Evolutionary conservation across 2,329 filamentous ascomycete species (phyloP), one percentile per base, ranked within the genome.

Genomic region (Geosmithia flava): DNA sequence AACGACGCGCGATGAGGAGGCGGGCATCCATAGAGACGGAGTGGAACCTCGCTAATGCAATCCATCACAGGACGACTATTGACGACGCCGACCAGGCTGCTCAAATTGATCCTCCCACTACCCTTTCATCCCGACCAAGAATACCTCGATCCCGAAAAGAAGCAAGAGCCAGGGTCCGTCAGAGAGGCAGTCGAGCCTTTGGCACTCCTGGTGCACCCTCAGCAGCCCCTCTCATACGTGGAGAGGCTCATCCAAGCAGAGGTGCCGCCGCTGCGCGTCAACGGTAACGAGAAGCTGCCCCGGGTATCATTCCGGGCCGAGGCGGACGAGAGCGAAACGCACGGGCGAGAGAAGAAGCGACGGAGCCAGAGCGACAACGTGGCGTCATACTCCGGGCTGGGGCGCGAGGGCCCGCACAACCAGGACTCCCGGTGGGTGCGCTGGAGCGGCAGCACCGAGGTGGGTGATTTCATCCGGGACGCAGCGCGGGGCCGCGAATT

Each of bases 391-490:
- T 83, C 78, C 29, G 84, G 85, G 0, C 71, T 82, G 1, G 85
- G 85, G 2, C 81, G 75, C 44, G 80, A 86, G 56, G 75, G 67
- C 16, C 68, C 62, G 23, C 61, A 59, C 50, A 70, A 59, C 50
- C 70, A 55, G 3, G 59, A 64, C 5, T 68, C 62, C 2, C 60
- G 60, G 23, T 93, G 91, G 69, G 87, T 95, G 2, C 81, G 88
- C 29, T 96, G 90, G 90, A 89, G 84, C 43, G 80, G 81, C 42
- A 87, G 83, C 29, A 95, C 90, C 1, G 90, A 96, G 61, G 85
- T 96, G 30, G 90, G 90, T 10, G 90, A 95, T 66, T 96, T 96
- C 59, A 93, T 96, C 54, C 81, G 88, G 8, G 90, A 96, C 60
- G 89, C 90, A 0, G 87, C 89, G 0, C 74, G 87, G 3, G 87